Conservation (phyloP, 1,284 basidiomycete species). For the Ganoderma sinense region DNA sequence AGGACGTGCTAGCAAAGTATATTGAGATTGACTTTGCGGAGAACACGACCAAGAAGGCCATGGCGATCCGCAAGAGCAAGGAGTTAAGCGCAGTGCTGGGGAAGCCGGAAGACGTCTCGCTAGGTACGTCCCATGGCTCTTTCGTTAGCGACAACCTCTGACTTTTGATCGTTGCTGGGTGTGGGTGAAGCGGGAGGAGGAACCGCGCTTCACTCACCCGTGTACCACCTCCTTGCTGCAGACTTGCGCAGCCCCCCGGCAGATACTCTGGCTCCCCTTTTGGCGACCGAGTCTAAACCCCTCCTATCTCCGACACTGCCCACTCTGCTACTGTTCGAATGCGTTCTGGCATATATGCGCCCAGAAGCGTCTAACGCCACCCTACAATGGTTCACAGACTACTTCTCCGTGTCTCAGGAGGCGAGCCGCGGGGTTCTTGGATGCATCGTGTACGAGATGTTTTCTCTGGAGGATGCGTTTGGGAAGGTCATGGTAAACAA, state of each 20-base stretch:
- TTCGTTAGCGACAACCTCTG: background rate
- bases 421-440: constrained; percentile 48
- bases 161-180: background rate
- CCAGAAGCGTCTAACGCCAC: constrained; percentile 65
- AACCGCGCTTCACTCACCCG: constrained; percentile 64
- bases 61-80: constrained; percentile 78
- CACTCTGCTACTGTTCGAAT: constrained; percentile 89
- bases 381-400: constrained; percentile 79
- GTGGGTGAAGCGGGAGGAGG: constrained; percentile 67
- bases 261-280: constrained; percentile 49
- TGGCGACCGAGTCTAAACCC: constrained; percentile 36
- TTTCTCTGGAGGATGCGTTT: constrained; percentile 83
- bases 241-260: constrained; percentile 72
- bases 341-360: constrained; percentile 90
- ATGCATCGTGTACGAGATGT: constrained; percentile 90
- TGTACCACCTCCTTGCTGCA: constrained; percentile 79
- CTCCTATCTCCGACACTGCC: constrained; percentile 73
- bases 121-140: constrained; percentile 46
- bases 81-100: constrained; percentile 67
- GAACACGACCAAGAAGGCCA: constrained; percentile 84
- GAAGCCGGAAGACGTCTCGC: constrained; percentile 46
- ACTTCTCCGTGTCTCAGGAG: constrained; percentile 46
- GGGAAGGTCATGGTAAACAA: constrained; percentile 90
- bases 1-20: constrained; percentile 64
- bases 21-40: constrained; percentile 93